Percentiles rank a stretch among this genome's conserved stretches.
Conservation (phyloP, 2,329 filamentous ascomycete species). For the Ilyonectria sp. region DNA sequence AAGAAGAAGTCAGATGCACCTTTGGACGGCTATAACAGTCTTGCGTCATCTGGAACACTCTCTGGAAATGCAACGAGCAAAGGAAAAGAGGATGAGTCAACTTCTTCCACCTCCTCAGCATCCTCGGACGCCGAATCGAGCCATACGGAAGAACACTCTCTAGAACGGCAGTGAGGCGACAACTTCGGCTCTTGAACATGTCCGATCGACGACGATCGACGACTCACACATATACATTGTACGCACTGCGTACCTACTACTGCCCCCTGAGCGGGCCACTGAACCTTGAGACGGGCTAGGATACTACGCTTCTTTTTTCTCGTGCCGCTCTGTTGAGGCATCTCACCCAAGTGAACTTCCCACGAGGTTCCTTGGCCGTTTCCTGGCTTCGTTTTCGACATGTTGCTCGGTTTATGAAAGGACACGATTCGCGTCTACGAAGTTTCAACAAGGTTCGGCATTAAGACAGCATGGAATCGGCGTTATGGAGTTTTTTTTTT, state of each 20-base stretch:
- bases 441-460: constrained; percentile 44
- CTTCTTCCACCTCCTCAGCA: constrained; percentile 51
- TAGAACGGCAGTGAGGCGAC: constrained; percentile 42
- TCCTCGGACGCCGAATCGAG: constrained; percentile 58
- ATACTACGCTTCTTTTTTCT: constrained; percentile 7
- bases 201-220: constrained; percentile 21
- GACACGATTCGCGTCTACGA: constrained; percentile 42
- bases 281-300: constrained; percentile 11
- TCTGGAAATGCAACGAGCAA: constrained; percentile 54
- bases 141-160: constrained; percentile 49
- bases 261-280: constrained; percentile 28
- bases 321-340: constrained; percentile 17
- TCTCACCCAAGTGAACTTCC: constrained; percentile 7
- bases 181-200: constrained; percentile 10
- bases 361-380: constrained; percentile 9
- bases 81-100: constrained; percentile 53
- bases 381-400: constrained; percentile 28
- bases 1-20: constrained; percentile 58
- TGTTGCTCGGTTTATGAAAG: constrained; percentile 43
- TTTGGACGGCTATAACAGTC: constrained; percentile 63
- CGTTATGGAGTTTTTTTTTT: constrained; percentile 49
- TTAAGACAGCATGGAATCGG: constrained; percentile 53
- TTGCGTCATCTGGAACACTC: constrained; percentile 62
- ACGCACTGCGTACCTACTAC: constrained; percentile 21
- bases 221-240: constrained; percentile 2